Conservation (phyloP, 2,329 filamentous ascomycete genomes). For the Fusarium nurragi region DNA sequence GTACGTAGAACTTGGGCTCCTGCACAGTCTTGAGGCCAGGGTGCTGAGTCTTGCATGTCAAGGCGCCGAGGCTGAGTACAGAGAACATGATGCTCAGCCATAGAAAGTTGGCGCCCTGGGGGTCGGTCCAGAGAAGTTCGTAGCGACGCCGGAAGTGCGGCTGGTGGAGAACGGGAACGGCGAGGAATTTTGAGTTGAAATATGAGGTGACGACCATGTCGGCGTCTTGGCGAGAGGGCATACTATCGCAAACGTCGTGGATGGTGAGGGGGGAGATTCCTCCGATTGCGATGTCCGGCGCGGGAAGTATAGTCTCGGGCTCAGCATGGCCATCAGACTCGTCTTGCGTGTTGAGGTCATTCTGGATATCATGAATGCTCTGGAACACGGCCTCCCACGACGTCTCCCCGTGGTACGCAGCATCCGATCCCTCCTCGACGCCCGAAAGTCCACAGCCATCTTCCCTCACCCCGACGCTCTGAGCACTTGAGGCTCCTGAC, state of each 20-base stretch:
- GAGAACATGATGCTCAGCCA: slow-evolving; percentile 64
- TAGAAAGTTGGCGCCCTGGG: slow-evolving; percentile 53
- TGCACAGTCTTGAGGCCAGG: slow-evolving; percentile 27
- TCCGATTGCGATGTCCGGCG: slow-evolving; percentile 49
- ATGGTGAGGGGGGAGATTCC: slow-evolving; percentile 42
- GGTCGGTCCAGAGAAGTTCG: slow-evolving; percentile 57
- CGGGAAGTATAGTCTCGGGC: slow-evolving; percentile 14
- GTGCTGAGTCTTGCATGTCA: slow-evolving; percentile 48
- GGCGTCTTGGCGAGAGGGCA: slow-evolving; percentile 51
- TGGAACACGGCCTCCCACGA: slow-evolving; percentile 56
- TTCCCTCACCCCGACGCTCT: not conserved
- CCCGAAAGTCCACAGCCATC: not conserved
- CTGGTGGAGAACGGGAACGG: slow-evolving; percentile 52
- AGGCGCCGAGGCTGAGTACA: slow-evolving; percentile 54
- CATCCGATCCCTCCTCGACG: slow-evolving; percentile 23
- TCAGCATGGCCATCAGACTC: slow-evolving; percentile 9
- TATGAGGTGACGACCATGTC: slow-evolving; percentile 52
- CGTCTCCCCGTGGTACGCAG: slow-evolving; percentile 51
- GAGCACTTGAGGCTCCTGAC: not conserved
- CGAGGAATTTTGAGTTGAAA: slow-evolving; percentile 53
- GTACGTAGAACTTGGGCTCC: slow-evolving; percentile 47
- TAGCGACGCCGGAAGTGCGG: slow-evolving; percentile 60
- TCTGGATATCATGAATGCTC: slow-evolving; percentile 54
- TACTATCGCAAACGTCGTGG: slow-evolving; percentile 45
- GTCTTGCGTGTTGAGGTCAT: slow-evolving; percentile 43